Evolutionary conservation across 2,329 filamentous ascomycete species (phyloP).

Genomic region (Clarireedia paspali): DNA sequence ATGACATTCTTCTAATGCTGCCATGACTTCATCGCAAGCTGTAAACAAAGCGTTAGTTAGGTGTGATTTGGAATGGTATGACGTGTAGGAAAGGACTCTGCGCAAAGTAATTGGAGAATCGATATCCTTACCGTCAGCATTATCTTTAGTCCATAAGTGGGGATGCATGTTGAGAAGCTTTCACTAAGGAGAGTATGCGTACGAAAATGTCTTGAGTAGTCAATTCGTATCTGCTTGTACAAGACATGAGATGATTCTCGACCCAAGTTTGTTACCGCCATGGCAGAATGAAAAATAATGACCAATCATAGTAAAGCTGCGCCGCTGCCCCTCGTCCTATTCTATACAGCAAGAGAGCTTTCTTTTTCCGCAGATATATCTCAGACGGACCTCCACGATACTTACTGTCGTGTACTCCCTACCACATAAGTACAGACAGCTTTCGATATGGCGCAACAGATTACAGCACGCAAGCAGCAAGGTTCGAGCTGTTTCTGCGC

Average conservation of each 20-base stretch:
- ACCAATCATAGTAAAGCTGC: neutral
- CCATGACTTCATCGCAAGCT: slow-evolving; percentile 96
- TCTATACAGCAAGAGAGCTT: neutral
- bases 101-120: neutral
- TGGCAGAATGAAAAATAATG: neutral
- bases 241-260: neutral
- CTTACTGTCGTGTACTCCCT: neutral
- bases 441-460: slow-evolving; percentile 27
- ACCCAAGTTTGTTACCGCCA: neutral
- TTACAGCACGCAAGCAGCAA: slow-evolving; percentile 30
- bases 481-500: slow-evolving; percentile 16
- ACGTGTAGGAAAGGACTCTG: neutral
- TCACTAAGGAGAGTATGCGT: neutral
- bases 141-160: slow-evolving; percentile 89
- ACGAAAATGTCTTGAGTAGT: neutral
- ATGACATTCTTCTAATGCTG: slow-evolving; percentile 90
- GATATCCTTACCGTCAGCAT: slow-evolving; percentile 54
- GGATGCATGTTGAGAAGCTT: slow-evolving; percentile 73
- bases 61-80: neutral
- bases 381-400: neutral
- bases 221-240: neutral
- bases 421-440: neutral
- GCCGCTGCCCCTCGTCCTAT: neutral
- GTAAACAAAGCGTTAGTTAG: slow-evolving; percentile 19
- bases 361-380: neutral